Evolutionary conservation across 257 asterid species (phyloP).

Genomic region (Solanum bulbocastanum): DNA sequence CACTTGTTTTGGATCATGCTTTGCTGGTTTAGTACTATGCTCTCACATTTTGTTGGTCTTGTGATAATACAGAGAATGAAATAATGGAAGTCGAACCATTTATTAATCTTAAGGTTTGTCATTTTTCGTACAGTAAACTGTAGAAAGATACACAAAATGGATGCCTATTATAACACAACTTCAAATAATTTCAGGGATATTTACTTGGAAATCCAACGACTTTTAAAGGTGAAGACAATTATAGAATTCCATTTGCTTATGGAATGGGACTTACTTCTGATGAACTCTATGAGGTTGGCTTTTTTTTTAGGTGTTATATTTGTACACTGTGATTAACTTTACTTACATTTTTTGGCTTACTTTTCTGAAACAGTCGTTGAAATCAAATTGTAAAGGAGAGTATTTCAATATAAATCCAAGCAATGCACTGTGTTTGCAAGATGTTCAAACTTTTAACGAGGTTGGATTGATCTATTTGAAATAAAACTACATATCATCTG

Average conservation of each 20-base stretch:
- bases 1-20: neutral
- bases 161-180: too few species aligned
- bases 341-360: neutral
- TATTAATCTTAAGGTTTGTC: conserved; percentile 8
- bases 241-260: neutral
- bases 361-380: conserved; percentile 8
- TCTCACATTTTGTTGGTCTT: neutral
- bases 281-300: conserved; percentile 2
- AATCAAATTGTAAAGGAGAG: conserved; percentile 4
- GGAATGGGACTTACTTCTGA: conserved; percentile 10
- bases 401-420: neutral
- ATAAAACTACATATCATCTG: neutral
- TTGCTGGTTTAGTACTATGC: neutral
- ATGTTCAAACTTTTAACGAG: conserved; percentile 7
- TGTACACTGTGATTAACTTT: neutral
- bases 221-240: neutral
- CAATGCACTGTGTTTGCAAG: neutral
- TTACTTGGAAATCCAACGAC: conserved; percentile 17
- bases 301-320: neutral
- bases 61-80: conserved; percentile 12
- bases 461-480: neutral
- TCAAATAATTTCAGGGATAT: conserved; percentile 10
- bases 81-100: neutral
- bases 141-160: neutral
- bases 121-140: neutral